These are phyloP conservation scores for Penicillium longicatenatum DNA, from an alignment of 495 filamentous ascomycete genomes.

Conservation along the genomic window DNA sequence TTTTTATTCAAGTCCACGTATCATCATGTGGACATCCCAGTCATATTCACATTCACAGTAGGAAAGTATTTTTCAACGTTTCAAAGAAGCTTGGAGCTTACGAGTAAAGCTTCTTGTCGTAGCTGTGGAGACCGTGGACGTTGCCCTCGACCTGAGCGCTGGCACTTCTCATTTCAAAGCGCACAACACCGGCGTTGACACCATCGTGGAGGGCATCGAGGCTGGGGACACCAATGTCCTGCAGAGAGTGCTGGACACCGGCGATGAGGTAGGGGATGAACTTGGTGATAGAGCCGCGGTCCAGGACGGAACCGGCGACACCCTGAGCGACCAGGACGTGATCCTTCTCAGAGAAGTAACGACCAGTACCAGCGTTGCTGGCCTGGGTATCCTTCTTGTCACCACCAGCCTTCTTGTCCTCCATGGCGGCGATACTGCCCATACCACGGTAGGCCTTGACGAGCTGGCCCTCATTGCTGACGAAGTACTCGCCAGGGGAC, in stretches of 20 bases:
- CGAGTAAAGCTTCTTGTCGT: conserved; percentile 98
- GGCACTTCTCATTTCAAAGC: conserved; percentile 91
- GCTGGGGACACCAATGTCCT: conserved; percentile 88
- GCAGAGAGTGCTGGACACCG: conserved; percentile 93
- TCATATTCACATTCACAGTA: conserved; percentile 29
- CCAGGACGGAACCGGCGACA: conserved; percentile 77
- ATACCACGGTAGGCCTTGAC: conserved; percentile 99
- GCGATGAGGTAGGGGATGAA: conserved; percentile 95
- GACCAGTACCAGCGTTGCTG: conserved; percentile 92
- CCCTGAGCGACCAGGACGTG: conserved; percentile 94
- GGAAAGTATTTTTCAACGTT: conserved; percentile 15
- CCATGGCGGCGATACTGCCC: conserved; percentile 98
- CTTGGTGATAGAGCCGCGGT: conserved; percentile 81
- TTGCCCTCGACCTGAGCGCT: conserved; percentile 95
- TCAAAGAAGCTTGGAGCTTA: conserved; percentile 45
- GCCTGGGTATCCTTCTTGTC: conserved; percentile 71
- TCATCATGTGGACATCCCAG: conserved; percentile 32
- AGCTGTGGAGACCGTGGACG: conserved; percentile 94
- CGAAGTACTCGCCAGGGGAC: conserved; percentile 94
- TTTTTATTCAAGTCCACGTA: conserved; percentile 39
- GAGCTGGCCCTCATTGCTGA: conserved; percentile 91
- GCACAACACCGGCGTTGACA: conserved; percentile 73
- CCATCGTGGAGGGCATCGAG: conserved; percentile 72
- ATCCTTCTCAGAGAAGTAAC: conserved; percentile 98
- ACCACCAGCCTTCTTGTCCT: conserved; percentile 88